Conservation (phyloP, 495 filamentous ascomycete species). For the Amniculicola lignicola region DNA sequence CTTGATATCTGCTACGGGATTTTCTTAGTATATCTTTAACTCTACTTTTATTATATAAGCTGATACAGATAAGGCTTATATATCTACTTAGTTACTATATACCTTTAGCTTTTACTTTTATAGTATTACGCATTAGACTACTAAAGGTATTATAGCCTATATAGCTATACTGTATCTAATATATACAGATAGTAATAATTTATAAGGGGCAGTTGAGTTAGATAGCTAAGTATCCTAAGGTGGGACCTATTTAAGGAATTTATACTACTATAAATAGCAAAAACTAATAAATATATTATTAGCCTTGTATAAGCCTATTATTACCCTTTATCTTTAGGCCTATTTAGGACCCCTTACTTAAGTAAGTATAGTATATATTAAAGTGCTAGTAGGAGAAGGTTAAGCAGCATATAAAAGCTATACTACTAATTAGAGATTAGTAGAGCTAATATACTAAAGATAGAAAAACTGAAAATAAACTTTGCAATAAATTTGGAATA, state of each 20-base stretch:
- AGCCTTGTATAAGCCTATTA: background rate
- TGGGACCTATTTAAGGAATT: background rate
- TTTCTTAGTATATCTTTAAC: conserved; percentile 9
- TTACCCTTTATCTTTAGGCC: background rate
- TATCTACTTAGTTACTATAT: conserved; percentile 10
- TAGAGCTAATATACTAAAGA: conserved; percentile 13
- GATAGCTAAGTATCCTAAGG: conserved; percentile 1
- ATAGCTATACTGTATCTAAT: conserved; percentile 3
- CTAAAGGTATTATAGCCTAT: conserved; percentile 4
- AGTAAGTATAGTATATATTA: background rate
- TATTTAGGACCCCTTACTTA: background rate
- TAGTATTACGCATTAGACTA: conserved; percentile 1
- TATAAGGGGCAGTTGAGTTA: conserved; percentile 6
- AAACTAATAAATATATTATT: background rate
- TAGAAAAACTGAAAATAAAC: conserved; percentile 6
- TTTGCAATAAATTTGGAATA: conserved; percentile 12
- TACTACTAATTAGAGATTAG: conserved; percentile 10
- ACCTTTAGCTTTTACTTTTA: conserved; percentile 10
- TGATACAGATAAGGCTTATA: conserved; percentile 2
- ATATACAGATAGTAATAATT: conserved; percentile 10
- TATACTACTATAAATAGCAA: background rate
- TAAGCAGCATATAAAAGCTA: background rate
- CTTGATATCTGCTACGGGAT: background rate
- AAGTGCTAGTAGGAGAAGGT: background rate
- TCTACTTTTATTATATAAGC: conserved; percentile 8